Evolutionary conservation across 257 asterid genomes (phyloP), one percentile per base, ranked within the genome.

Genomic region (Paraleonurus japonicus): DNA sequence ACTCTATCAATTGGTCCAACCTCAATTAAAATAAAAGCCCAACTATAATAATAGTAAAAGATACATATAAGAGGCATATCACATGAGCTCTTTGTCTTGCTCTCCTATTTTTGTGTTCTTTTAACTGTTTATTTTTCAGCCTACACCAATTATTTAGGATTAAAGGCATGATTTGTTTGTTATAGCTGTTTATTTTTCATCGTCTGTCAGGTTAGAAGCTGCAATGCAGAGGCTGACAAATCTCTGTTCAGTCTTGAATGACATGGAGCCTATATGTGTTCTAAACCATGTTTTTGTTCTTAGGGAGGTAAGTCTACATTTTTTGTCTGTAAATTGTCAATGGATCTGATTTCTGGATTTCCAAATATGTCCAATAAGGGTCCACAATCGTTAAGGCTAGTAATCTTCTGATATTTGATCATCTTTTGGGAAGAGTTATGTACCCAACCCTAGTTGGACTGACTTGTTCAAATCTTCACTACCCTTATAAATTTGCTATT

Each of bases 231-330:
- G 98, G 83, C 77, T 92, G 81, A 89, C 95, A 74, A 95, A 95
- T 84, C 97, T 95, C 65, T 95, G 97, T 78, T 95, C 99, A 17
- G 94, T 95, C 71, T 79, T 95, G 84, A 95, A 92, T 64, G 99
- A 92, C 83, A 95, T 95, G 99, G 99, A 95, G 85, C 98, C 98
- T 76, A 95, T 92, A 74, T 95, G 99, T 69, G 97, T 95, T 72
- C 79, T 95, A 32, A 92, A 92, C 90, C 98, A 95, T 73, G 98
- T 95, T 57, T 95, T 95, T 79, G 98, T 95, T 73, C 91, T 92
- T 59, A 88, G 99, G 77, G 99, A 95, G 96, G 99, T 92, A 85
- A 75, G 76, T 19, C 32, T 51, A 66, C 22, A 15, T 30, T 33
- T 66, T 77, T 53, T n/a, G 13, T 63, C 50, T 73, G 53, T 48